Conservation (phyloP, 345 rosid species). For the Citrus cavaleriei region DNA sequence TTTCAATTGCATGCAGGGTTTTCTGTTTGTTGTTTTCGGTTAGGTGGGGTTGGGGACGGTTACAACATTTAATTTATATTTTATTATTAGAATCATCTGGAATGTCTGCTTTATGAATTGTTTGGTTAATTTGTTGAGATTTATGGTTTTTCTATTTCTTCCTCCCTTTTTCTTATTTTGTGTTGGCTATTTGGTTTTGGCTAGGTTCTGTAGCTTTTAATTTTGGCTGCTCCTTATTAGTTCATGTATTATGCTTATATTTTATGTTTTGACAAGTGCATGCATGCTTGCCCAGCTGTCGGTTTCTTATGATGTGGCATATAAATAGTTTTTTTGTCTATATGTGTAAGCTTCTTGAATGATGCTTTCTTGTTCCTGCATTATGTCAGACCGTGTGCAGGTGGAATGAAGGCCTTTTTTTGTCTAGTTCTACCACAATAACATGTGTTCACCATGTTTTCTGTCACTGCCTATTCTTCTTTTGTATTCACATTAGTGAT, state of each 20-base stretch:
- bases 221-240: not conserved
- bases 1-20: not conserved
- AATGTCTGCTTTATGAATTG: not conserved
- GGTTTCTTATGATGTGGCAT: constrained; percentile 6
- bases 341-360: constrained; percentile 20
- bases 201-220: not conserved
- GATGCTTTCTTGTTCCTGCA: constrained; percentile 2
- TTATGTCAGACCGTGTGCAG: not conserved
- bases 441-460: not conserved
- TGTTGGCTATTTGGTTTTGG: not conserved
- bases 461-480: too few species aligned
- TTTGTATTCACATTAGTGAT: not conserved
- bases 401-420: not conserved
- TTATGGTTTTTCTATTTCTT: not conserved
- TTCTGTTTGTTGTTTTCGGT: not conserved
- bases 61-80: not conserved
- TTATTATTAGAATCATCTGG: not conserved
- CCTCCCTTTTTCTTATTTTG: not conserved
- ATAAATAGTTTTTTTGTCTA: constrained; percentile 10
- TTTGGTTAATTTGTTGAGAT: not conserved
- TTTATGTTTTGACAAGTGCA: not conserved
- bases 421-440: not conserved
- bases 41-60: not conserved
- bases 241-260: not conserved
- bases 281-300: constrained; percentile 36